phyloP scores from a whole-genome alignment of 2,329 filamentous ascomycete species.

The Bipolaris victoriae region DNA sequence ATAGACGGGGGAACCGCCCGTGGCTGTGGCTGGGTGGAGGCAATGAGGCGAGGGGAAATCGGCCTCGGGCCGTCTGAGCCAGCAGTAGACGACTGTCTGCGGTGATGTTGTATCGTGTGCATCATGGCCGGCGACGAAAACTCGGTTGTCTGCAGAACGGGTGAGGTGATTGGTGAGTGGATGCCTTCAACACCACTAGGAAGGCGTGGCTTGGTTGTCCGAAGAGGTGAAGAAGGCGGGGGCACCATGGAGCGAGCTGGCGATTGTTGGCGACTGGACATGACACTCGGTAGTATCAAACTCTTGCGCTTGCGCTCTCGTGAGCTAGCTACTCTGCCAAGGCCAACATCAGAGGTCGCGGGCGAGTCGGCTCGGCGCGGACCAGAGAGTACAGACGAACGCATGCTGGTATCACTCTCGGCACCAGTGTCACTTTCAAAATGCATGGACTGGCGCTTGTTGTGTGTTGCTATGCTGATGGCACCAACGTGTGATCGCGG shows the following conservation, averaged over 20 bases:
- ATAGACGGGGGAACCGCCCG: constrained; percentile 92
- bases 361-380: constrained; percentile 84
- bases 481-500: constrained; percentile 78
- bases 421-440: constrained; percentile 84
- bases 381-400: constrained; percentile 77
- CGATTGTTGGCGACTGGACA: constrained; percentile 85
- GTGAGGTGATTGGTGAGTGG: constrained; percentile 86
- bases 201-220: constrained; percentile 81
- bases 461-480: constrained; percentile 63
- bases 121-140: constrained; percentile 74
- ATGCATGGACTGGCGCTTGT: constrained; percentile 77
- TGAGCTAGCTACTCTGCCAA: constrained; percentile 77
- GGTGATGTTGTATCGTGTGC: constrained; percentile 69
- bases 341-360: constrained; percentile 76
- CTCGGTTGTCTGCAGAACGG: constrained; percentile 82
- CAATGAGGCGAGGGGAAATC: constrained; percentile 79
- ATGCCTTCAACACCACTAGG: constrained; percentile 67
- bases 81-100: constrained; percentile 88
- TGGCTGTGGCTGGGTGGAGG: constrained; percentile 80
- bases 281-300: constrained; percentile 77
- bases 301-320: constrained; percentile 86
- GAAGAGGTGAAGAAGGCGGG: constrained; percentile 80
- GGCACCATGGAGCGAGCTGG: constrained; percentile 74
- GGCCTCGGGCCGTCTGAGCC: constrained; percentile 73
- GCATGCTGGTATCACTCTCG: constrained; percentile 85